Conservation (phyloP, 2,329 filamentous ascomycete species). For the Emmonsia crescens region DNA sequence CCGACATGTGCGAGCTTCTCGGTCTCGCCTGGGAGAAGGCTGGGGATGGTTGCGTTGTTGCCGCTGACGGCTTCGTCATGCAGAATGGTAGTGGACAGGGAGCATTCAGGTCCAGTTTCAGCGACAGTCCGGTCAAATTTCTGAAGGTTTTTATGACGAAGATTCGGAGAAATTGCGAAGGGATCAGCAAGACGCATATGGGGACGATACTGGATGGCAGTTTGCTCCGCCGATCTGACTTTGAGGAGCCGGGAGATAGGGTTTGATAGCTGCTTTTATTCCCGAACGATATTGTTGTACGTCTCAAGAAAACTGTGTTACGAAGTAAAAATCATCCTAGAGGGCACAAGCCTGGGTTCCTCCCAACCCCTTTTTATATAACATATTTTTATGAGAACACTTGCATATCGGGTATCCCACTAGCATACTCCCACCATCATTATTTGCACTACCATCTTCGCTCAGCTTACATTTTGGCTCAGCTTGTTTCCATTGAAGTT, state of each 20-base stretch:
- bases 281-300: too few relatives aligned
- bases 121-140: conserved; percentile 32
- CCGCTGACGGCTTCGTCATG: conserved; percentile 18
- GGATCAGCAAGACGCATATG: conserved; percentile 36
- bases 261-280: too few relatives aligned
- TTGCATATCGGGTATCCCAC: too few relatives aligned
- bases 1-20: conserved; percentile 13
- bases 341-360: too few relatives aligned
- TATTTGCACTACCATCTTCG: too few relatives aligned
- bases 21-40: conserved; percentile 12
- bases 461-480: too few relatives aligned
- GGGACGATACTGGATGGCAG: conserved; percentile 33
- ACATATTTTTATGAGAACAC: too few relatives aligned
- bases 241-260: conserved; percentile 11
- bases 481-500: too few relatives aligned
- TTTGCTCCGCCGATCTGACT: conserved; percentile 24
- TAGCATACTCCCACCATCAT: too few relatives aligned
- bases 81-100: conserved; percentile 7
- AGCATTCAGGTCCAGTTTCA: conserved; percentile 25
- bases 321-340: too few relatives aligned
- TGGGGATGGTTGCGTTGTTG: conserved; percentile 18
- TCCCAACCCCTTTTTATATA: too few relatives aligned
- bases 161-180: conserved; percentile 28
- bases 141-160: conserved; percentile 27
- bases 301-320: too few relatives aligned